Evolutionary conservation across 371 early-diverging fungal genomes (phyloP), one percentile per base, ranked within the genome.

Genomic region (Rhizopus delemar): DNA sequence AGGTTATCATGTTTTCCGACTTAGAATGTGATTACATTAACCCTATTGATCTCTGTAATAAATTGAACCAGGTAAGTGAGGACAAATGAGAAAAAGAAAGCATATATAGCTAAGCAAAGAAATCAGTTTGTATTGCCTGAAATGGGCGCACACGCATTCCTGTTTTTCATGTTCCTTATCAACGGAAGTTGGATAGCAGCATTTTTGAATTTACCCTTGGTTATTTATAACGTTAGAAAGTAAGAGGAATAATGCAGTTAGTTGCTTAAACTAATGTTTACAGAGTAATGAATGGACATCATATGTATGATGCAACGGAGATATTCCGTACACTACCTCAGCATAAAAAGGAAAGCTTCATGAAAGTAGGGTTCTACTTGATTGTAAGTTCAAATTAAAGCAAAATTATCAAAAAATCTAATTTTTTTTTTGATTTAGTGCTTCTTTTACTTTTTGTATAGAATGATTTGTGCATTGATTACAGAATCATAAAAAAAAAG

Each of bases 21-120:
- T 83, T 93, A 63, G 94, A 95, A 83, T 92, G 93, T 81, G 98
- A 98, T 68, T 98, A 96, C 77, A 94, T 98, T 77, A 98, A 98
- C 75, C 98, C 98, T 8, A 98, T 98, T 70, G 98, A 98, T 75
- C 86, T 96, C 51, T 95, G 95, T 81, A 92, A 90, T 78, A 93
- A 90, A 69, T 82, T 98, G 62, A 98, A 98, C 75, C 93, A 90
- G 85, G 95, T 93, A 82, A 58, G 28, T 16, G 41, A 9, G 41
- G 16, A 41, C 2, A 22, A 22, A 22, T 22, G 22, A 22, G 22
- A 22, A 22, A 22, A 22, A 22, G 22, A 22, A 22, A 22, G 22
- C 22, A 22, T 22, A 22, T 22, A 22, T 22, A 22, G 22, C 22
- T 22, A 22, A 22, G 8, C n/a, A 51, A 3, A 22, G 22, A 22